phyloP scores from a whole-genome alignment of 2,329 filamentous ascomycete genomes.

The Hypoxylon sp. region DNA sequence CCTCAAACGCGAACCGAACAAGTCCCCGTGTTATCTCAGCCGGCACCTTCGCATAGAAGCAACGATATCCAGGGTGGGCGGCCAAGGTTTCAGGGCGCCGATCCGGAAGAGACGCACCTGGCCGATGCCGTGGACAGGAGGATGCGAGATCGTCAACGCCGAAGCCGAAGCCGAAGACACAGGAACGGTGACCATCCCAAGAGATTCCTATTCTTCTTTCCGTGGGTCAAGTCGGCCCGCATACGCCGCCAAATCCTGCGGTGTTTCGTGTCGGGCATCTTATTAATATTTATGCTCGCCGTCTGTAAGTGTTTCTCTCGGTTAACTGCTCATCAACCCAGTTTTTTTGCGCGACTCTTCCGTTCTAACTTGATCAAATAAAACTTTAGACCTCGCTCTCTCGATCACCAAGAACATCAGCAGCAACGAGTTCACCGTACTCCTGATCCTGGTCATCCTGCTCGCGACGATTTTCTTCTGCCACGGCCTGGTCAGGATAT shows the following conservation, averaged over 20 bases:
- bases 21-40: constrained; percentile 41
- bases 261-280: constrained; percentile 73
- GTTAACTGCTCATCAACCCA: no score
- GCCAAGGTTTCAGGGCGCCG: constrained; percentile 55
- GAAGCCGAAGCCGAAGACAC: constrained; percentile 34
- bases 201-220: constrained; percentile 66
- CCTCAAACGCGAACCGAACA: constrained; percentile 30
- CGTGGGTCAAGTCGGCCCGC: constrained; percentile 65
- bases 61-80: constrained; percentile 33
- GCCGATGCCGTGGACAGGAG: constrained; percentile 58
- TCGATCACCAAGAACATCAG: constrained; percentile 72
- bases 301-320: constrained; percentile 68
- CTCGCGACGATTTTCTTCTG: constrained; percentile 82
- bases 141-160: constrained; percentile 51
- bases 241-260: constrained; percentile 68
- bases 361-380: constrained; percentile 14
- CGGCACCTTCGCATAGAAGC: constrained; percentile 41
- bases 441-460: constrained; percentile 82
- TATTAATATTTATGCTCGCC: constrained; percentile 68
- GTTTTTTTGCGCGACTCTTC: not conserved
- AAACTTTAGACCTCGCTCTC: constrained; percentile 82
- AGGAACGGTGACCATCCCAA: constrained; percentile 49
- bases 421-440: constrained; percentile 79
- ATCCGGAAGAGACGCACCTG: constrained; percentile 63
- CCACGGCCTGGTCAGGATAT: constrained; percentile 80